Base-by-base conservation (phyloP, 306 rosid genomes). In the Vigna mungo region DNA sequence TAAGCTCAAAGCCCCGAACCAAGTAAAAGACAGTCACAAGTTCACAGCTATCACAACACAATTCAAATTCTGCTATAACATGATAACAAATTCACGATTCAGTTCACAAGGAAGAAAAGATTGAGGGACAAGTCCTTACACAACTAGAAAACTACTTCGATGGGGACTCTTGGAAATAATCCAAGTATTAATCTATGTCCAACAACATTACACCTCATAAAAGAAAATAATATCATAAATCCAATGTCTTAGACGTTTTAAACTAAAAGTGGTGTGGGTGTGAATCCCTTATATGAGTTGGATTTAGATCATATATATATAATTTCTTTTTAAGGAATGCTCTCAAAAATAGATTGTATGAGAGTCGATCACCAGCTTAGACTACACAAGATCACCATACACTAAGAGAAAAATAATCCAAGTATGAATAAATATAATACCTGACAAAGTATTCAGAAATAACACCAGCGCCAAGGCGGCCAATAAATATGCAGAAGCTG, bases 401-500 rank as follows among this genome's bases (percentile, higher is more conserved):
- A 30, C 32, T 30, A 30, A 4, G 4, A 27, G 5, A 30, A 30
- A 30, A 30, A 30, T 30, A 30, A 30, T 30, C 32, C 32, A 30
- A 30, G 3, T 25, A 30, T 30, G 5, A 30, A 30, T 30, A 30
- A 30, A 4, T 3, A 30, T 3, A 21, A 30, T 78, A 94, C 98
- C 94, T 89, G 76, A 92, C 97, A 72, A 89, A 94, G 86, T 94
- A 85, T 82, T 94, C 98, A 62, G 98, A 94, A 75, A 90, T 67
- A 52, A 72, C 86, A 59, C 96, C 98, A 2, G 91, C 88, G 73
- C 98, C 97, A 64, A 94, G 89, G 59, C 94, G 96, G 64, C 96
- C 97, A 0, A 56, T 65, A 53, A 94, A 94, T 76, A 90, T 92
- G 86, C 94, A 94, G 65, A 91, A 90, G 86, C 98, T 87, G 86